A percentile compares a stretch with the other conserved stretches of the same genome.
These are phyloP conservation scores for Ormosia emarginata DNA, from an alignment of 306 rosid species.

Conservation along the genomic window DNA sequence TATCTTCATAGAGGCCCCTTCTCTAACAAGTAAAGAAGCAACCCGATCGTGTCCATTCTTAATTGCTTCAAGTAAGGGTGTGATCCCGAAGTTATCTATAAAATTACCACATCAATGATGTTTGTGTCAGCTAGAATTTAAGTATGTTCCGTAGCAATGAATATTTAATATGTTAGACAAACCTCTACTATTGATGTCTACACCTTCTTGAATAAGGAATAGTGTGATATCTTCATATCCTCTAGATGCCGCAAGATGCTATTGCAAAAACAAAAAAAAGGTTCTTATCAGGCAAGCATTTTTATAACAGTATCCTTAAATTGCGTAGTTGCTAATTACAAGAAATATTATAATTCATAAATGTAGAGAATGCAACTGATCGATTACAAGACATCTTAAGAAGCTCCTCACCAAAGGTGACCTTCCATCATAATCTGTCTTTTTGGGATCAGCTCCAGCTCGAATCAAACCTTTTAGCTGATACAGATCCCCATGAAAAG, in stretches of 20 bases:
- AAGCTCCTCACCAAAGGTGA: conserved; percentile 75
- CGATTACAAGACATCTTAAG: conserved; percentile 13
- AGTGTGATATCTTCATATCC: conserved; percentile 73
- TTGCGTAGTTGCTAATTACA: neutral
- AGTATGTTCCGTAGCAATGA: neutral
- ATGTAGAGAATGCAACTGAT: neutral
- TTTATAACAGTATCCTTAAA: neutral
- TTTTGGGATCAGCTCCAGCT: conserved; percentile 92
- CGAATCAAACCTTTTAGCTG: conserved; percentile 79
- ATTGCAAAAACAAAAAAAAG: conserved; percentile 25
- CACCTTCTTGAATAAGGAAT: conserved; percentile 70
- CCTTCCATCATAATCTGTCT: conserved; percentile 95
- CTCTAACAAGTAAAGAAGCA: conserved; percentile 62
- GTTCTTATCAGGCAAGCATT: conserved; percentile 19
- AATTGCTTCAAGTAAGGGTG: conserved; percentile 87
- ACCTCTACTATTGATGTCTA: conserved; percentile 65
- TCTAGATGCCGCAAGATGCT: conserved; percentile 94
- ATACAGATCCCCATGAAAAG: conserved; percentile 72
- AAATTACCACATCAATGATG: conserved; percentile 3
- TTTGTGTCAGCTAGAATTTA: neutral
- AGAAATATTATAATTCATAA: neutral
- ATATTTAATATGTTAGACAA: neutral
- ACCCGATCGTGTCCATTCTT: conserved; percentile 76
- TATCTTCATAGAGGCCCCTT: conserved; percentile 74
- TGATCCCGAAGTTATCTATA: conserved; percentile 77